phyloP scores from a whole-genome alignment of 192 early-diverging fungal genomes.

The Coemansia sp. region DNA sequence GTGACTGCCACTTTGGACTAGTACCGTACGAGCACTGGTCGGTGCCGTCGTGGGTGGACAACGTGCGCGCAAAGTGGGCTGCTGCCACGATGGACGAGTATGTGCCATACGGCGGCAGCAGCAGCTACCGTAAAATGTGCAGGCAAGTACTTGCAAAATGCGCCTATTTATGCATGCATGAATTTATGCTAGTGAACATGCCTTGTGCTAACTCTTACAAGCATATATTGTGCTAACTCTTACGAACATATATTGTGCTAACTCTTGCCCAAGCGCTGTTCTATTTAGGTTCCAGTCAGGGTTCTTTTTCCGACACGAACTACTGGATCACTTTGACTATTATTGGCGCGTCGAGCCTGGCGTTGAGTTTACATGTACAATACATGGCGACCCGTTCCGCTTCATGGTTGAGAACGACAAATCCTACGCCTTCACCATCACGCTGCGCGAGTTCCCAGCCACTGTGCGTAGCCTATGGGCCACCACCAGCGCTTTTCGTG shows the following conservation, averaged over 20 bases:
- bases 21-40: slow-evolving; percentile 73
- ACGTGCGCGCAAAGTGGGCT: slow-evolving; percentile 13
- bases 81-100: slow-evolving; percentile 12
- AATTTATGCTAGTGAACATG: background rate
- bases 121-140: slow-evolving; percentile 72
- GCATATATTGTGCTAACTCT: slow-evolving; percentile 13
- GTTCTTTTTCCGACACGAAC: slow-evolving; percentile 70
- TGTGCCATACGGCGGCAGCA: slow-evolving; percentile 62
- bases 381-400: slow-evolving; percentile 75
- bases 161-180: background rate
- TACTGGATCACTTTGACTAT: slow-evolving; percentile 68
- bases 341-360: slow-evolving; percentile 86
- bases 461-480: slow-evolving; percentile 63
- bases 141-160: slow-evolving; percentile 17
- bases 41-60: slow-evolving; percentile 70
- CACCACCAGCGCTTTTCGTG: slow-evolving; percentile 49
- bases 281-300: slow-evolving; percentile 72
- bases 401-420: slow-evolving; percentile 74
- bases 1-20: slow-evolving; percentile 62
- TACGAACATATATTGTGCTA: slow-evolving; percentile 13
- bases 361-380: slow-evolving; percentile 71
- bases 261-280: background rate
- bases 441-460: slow-evolving; percentile 55
- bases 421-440: slow-evolving; percentile 68
- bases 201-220: slow-evolving; percentile 15